A percentile compares a stretch with the other conserved stretches of the same genome.
phyloP scores from a whole-genome alignment of 1,284 basidiomycete genomes.

The Ganoderma sp. region DNA sequence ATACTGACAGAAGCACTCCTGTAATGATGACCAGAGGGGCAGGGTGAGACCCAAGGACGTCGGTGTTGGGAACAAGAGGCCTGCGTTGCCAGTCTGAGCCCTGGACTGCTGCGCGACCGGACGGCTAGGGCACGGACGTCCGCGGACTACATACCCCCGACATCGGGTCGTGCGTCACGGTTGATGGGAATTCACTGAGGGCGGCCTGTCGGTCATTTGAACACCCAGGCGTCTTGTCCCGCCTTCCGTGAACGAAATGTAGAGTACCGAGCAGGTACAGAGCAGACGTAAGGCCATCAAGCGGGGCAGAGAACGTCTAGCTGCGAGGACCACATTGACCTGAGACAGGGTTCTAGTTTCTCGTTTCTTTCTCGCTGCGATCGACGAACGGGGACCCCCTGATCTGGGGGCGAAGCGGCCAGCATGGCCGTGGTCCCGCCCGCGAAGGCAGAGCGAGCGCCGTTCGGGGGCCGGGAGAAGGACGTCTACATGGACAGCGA shows the following conservation, averaged over 20 bases:
- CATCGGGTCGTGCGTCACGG: not conserved
- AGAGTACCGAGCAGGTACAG: not conserved
- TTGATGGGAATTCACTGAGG: not conserved
- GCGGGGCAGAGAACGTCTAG: not conserved
- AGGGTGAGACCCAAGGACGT: not conserved
- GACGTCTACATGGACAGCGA: not conserved
- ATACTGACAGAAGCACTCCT: not conserved
- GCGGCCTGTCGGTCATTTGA: constrained; percentile 1
- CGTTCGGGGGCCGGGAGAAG: not conserved
- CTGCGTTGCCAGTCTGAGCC: too few relatives aligned
- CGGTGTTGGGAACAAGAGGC: not conserved
- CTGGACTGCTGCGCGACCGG: not conserved
- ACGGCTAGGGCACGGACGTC: constrained; percentile 7
- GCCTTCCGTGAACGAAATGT: not conserved
- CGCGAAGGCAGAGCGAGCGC: not conserved
- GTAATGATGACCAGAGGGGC: not conserved
- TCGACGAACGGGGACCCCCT: not conserved
- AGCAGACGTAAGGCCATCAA: not conserved
- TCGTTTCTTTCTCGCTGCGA: not conserved
- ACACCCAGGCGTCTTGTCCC: not conserved
- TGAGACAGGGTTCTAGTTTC: not conserved
- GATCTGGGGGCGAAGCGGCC: not conserved
- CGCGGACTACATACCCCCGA: not conserved
- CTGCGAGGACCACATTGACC: not conserved
- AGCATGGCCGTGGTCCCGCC: not conserved